phyloP scores from a whole-genome alignment of 495 filamentous ascomycete species.

The Astrothelium macrocarpum region DNA sequence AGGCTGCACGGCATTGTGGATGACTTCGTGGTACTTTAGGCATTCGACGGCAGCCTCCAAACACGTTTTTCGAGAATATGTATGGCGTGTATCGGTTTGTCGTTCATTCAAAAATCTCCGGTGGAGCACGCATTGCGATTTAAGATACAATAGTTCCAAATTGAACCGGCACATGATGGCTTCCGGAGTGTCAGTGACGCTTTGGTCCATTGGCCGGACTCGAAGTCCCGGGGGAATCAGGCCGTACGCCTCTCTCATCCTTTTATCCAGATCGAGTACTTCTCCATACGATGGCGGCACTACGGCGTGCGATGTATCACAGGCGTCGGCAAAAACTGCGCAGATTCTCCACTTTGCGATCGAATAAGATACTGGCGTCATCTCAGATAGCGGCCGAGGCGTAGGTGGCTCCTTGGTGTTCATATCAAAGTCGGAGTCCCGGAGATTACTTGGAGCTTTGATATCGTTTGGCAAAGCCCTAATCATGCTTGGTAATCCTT shows the following conservation, averaged over 20 bases:
- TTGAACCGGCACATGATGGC: constrained; percentile 35
- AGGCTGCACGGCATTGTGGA: constrained; percentile 28
- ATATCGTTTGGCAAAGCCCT: constrained; percentile 26
- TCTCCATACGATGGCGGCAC: constrained; percentile 28
- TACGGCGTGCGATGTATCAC: constrained; percentile 35
- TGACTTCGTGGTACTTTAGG: constrained; percentile 31
- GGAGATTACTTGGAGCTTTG: constrained; percentile 29
- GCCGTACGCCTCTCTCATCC: constrained; percentile 30
- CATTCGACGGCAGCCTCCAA: constrained; percentile 36
- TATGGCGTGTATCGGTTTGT: constrained; percentile 20
- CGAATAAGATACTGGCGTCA: constrained; percentile 32
- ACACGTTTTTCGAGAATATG: constrained; percentile 34
- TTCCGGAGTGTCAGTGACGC: constrained; percentile 33
- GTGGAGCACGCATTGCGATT: constrained; percentile 38
- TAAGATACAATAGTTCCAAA: constrained; percentile 35
- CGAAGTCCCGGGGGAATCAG: constrained; percentile 27
- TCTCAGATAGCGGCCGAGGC: constrained; percentile 19
- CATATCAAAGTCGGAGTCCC: constrained; percentile 33
- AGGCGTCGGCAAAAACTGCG: constrained; percentile 36
- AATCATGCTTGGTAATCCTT: constrained; percentile 29
- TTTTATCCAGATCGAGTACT: constrained; percentile 33
- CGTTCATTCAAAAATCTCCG: constrained; percentile 33
- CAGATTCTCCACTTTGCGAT: constrained; percentile 35
- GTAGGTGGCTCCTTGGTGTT: constrained; percentile 24
- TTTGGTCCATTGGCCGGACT: constrained; percentile 31